Percentiles rank a stretch among this genome's conserved stretches.
These are phyloP conservation scores for Cryptococcus sp. DNA, from an alignment of 1,284 basidiomycete genomes.

Conservation along the genomic window DNA sequence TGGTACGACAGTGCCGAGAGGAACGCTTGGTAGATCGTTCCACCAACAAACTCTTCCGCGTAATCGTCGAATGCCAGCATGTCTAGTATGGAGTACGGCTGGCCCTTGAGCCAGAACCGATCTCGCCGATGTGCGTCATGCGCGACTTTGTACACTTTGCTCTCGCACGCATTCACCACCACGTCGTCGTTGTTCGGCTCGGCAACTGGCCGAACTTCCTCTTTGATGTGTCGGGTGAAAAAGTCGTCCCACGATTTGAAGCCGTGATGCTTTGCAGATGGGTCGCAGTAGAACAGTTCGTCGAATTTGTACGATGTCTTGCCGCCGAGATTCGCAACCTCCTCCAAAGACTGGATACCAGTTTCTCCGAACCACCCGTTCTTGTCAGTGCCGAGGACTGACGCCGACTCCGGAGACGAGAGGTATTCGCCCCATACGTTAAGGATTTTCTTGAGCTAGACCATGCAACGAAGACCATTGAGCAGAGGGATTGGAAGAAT, in stretches of 20 bases:
- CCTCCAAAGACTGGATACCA: slow-evolving; percentile 44
- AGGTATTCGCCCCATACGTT: slow-evolving; percentile 59
- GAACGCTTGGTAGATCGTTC: slow-evolving; percentile 62
- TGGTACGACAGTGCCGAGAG: slow-evolving; percentile 59
- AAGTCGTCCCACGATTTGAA: slow-evolving; percentile 62
- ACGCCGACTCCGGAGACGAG: slow-evolving; percentile 53
- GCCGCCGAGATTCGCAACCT: slow-evolving; percentile 43
- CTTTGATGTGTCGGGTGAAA: slow-evolving; percentile 57
- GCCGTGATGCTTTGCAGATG: slow-evolving; percentile 52
- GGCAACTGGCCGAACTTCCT: slow-evolving; percentile 54
- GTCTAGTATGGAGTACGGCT: slow-evolving; percentile 56
- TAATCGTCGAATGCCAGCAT: slow-evolving; percentile 52
- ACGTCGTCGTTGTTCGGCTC: slow-evolving; percentile 51
- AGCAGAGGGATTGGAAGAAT: background rate
- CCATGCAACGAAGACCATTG: background rate
- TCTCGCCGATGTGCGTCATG: slow-evolving; percentile 50
- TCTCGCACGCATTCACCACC: slow-evolving; percentile 58
- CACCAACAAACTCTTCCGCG: slow-evolving; percentile 55
- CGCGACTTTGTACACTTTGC: slow-evolving; percentile 53
- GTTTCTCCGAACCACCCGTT: slow-evolving; percentile 58
- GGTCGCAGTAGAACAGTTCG: slow-evolving; percentile 56
- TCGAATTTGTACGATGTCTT: slow-evolving; percentile 43
- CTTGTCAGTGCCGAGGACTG: slow-evolving; percentile 50
- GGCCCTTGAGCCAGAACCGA: slow-evolving; percentile 58
- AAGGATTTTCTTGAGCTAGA: slow-evolving; percentile 54